Base-by-base conservation (phyloP, 148 eudicot genomes). In the Silene uniflora region DNA sequence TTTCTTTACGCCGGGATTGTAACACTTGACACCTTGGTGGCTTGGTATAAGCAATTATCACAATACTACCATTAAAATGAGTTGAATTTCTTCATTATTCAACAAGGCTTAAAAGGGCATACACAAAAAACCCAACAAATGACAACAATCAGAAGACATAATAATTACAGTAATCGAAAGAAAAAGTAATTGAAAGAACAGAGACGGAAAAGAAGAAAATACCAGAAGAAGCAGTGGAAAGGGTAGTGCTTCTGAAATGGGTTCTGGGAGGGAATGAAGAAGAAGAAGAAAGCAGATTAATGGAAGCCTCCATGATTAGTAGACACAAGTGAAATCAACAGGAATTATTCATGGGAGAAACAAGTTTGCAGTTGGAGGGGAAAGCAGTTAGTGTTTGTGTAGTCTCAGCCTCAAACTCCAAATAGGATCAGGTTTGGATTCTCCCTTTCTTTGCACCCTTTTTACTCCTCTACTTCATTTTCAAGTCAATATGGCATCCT, bases 251-350 rank as follows among this genome's bases (percentile, higher is more conserved):
- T 14, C 86, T 84, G 75, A 82, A 71, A 35, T 81, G 84, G 81
- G 85, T 76, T 73, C 84, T 76, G 7, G 78, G 80, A 66, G 86
- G 80, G 74, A 87, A 74, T 24, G 89, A 79, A 61, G 88, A 84
- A 67, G 92, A 82, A 66, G 93, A 84, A 83, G 90, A 85, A 62
- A 91, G 81, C 73, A 89, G 77, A 86, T 81, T 88, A 77, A 82
- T 87, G 64, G 90, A 85, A 61, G 88, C 84, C 75, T 91, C 97
- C 97, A 91, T 88, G 44, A 39, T 39, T 39, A 39, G 44, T 39
- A 39, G 44, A 39, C 10, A n/a, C 4, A 39, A 7, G 44, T 39
- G 44, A 39, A 39, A 39, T 39, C 44, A 39, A 9, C 2, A 39
- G 44, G 44, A 39, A 39, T 39, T 39, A 39, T 39, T 39, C 44